Conservation (phyloP, 176 grass and related monocot species). For the Hsuehochloa calcarea region DNA sequence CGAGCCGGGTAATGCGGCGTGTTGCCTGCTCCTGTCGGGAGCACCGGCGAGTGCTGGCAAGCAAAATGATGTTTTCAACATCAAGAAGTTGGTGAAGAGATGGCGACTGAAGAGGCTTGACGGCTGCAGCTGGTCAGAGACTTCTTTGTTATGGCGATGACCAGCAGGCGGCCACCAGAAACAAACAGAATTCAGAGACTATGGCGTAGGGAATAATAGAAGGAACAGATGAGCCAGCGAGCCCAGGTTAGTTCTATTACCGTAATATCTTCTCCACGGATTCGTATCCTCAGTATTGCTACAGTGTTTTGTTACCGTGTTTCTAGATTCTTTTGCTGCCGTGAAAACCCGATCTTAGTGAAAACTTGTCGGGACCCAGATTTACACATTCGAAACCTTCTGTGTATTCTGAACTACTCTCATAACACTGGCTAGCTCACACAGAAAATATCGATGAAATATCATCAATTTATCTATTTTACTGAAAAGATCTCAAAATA, state of each 20-base stretch:
- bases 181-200: background rate
- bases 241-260: background rate
- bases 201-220: background rate
- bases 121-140: conserved; percentile 54
- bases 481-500: no score
- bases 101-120: conserved; percentile 43
- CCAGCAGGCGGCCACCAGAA: background rate
- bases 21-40: conserved; percentile 46
- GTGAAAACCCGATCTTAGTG: no score
- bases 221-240: background rate
- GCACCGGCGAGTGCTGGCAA: conserved; percentile 36
- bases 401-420: no score
- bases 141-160: background rate
- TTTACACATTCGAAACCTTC: no score
- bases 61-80: conserved; percentile 35
- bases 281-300: no score
- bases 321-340: no score
- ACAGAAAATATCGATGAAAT: no score
- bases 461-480: no score
- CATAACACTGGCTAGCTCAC: no score
- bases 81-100: conserved; percentile 53
- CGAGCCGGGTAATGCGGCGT: conserved; percentile 47
- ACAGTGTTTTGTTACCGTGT: no score
- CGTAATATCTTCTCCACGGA: background rate
- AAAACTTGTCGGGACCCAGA: no score